phyloP scores from a whole-genome alignment of 2,329 filamentous ascomycete genomes.

The Trichoderma koningiopsis region DNA sequence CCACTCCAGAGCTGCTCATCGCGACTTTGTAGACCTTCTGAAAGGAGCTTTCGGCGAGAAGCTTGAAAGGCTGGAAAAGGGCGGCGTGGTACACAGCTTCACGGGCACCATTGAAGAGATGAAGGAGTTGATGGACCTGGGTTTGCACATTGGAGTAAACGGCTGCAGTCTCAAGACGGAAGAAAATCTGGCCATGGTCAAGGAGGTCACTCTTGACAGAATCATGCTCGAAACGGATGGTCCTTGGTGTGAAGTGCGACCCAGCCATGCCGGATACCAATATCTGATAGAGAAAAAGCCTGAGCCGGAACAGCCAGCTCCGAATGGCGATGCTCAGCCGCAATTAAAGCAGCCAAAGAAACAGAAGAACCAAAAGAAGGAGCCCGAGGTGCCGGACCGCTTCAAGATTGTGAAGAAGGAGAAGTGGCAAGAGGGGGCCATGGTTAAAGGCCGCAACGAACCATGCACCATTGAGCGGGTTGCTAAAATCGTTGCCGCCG shows the following conservation, averaged over 20 bases:
- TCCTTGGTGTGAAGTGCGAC: conserved; percentile 94
- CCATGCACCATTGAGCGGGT: conserved; percentile 84
- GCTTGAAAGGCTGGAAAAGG: conserved; percentile 68
- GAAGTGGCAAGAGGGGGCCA: conserved; percentile 81
- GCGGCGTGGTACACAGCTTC: conserved; percentile 91
- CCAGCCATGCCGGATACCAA: conserved; percentile 82
- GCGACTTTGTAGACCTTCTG: conserved; percentile 78
- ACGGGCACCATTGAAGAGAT: conserved; percentile 88
- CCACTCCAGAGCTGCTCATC: conserved; percentile 84
- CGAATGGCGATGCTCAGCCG: conserved; percentile 32
- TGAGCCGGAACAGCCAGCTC: conserved; percentile 30
- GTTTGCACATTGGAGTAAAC: conserved; percentile 91
- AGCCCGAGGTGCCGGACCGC: conserved; percentile 67
- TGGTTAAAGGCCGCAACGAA: conserved; percentile 96
- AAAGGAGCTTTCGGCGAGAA: conserved; percentile 57
- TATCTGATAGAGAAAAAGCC: conserved; percentile 55
- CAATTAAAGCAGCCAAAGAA: conserved; percentile 40
- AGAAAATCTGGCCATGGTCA: conserved; percentile 86
- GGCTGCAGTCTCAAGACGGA: conserved; percentile 94
- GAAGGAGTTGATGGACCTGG: conserved; percentile 74
- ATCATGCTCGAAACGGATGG: conserved; percentile 97
- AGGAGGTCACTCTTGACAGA: conserved; percentile 72
- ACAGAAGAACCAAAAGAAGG: conserved; percentile 59
- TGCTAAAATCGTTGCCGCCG: conserved; percentile 82
- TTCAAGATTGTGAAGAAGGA: conserved; percentile 94